Conservation (phyloP, 495 filamentous ascomycete genomes). For the Hypoxylon lenormandii region DNA sequence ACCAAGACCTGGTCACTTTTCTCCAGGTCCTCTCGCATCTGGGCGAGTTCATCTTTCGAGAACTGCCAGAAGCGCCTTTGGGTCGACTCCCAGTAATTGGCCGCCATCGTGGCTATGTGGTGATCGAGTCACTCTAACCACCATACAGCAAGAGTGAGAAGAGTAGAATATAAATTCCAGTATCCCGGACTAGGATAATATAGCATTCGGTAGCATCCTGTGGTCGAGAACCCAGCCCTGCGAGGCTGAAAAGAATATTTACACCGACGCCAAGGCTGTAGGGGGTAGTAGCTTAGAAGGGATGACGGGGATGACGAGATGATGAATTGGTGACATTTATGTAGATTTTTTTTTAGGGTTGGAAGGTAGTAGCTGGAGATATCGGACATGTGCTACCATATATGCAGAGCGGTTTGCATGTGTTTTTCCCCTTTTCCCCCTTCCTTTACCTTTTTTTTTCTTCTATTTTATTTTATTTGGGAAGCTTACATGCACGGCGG, state of each 20-base stretch:
- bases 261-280: constrained; percentile 34
- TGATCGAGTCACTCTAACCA: constrained; percentile 12
- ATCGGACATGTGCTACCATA: constrained; percentile 6
- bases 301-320: not conserved
- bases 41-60: constrained; percentile 78
- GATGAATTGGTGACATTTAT: not conserved
- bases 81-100: constrained; percentile 96
- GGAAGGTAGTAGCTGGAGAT: constrained; percentile 16
- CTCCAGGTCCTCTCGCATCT: constrained; percentile 77
- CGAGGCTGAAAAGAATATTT: constrained; percentile 35
- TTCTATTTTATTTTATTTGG: too few species aligned
- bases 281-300: constrained; percentile 1
- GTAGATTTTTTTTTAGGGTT: not conserved
- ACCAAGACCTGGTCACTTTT: constrained; percentile 76
- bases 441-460: too few species aligned
- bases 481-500: constrained; percentile 15
- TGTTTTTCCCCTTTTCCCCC: too few species aligned
- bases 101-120: constrained; percentile 73
- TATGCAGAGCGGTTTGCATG: not conserved
- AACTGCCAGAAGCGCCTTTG: constrained; percentile 92
- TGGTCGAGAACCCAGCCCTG: constrained; percentile 24
- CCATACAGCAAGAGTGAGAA: constrained; percentile 1
- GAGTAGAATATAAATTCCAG: constrained; percentile 1
- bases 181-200: not conserved
- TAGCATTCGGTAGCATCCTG: constrained; percentile 21